Conservation (phyloP, 1,284 basidiomycete species). For the Trichosporon asahii region DNA sequence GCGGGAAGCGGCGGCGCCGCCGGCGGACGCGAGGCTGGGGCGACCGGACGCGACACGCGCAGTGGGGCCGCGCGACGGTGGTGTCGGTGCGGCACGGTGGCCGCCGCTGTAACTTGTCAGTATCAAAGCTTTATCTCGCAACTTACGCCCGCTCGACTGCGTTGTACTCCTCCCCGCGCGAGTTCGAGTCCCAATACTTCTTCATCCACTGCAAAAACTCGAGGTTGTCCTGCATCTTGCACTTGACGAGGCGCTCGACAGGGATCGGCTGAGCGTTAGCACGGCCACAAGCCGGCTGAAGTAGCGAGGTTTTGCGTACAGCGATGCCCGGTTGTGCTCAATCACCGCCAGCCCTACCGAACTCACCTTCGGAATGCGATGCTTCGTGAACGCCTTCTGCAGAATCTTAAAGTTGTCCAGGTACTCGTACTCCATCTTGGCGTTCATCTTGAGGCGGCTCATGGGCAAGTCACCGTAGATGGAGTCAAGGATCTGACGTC, state of each 20-base stretch:
- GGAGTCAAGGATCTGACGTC: constrained; percentile 69
- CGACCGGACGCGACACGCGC: constrained; percentile 24
- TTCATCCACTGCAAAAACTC: constrained; percentile 98
- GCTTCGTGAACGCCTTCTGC: constrained; percentile 79
- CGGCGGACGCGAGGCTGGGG: constrained; percentile 5
- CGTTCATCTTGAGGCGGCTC: constrained; percentile 83
- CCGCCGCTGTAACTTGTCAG: neutral
- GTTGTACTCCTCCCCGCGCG: constrained; percentile 83
- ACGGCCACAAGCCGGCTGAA: neutral
- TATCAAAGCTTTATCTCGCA: no score
- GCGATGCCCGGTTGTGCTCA: no score
- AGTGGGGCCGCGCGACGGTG: constrained; percentile 9
- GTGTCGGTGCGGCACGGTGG: constrained; percentile 6
- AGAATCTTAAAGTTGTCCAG: constrained; percentile 93
- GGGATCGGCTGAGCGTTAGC: constrained; percentile 71
- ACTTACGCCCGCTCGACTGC: constrained; percentile 60
- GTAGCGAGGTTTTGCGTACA: neutral
- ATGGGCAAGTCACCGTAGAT: constrained; percentile 88
- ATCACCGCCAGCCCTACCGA: no score
- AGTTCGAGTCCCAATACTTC: constrained; percentile 92
- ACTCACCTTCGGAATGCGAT: constrained; percentile 88
- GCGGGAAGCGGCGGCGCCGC: constrained; percentile 18
- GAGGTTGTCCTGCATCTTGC: constrained; percentile 99
- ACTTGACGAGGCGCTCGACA: constrained; percentile 84
- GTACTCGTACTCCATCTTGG: constrained; percentile 94